These are phyloP conservation scores for Penicillium canescens DNA, from an alignment of 495 filamentous ascomycete genomes.

Conservation along the genomic window DNA sequence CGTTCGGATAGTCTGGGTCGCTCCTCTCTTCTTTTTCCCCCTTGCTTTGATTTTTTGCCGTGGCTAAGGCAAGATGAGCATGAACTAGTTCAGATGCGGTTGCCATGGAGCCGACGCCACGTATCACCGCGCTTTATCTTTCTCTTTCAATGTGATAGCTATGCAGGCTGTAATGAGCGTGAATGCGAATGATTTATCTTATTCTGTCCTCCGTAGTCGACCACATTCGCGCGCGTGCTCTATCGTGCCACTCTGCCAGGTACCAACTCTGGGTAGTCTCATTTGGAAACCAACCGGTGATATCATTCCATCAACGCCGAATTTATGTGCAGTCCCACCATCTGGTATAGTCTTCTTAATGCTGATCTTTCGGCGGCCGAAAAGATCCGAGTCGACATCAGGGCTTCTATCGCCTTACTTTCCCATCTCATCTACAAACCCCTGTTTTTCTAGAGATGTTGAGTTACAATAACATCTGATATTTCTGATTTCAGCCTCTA, in stretches of 20 bases:
- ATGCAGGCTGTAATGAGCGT: slow-evolving; percentile 15
- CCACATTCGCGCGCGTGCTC: not conserved
- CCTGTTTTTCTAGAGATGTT: too few relatives aligned
- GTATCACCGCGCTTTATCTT: not conserved
- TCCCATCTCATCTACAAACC: too few relatives aligned
- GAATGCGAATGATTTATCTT: slow-evolving; percentile 16
- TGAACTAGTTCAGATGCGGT: not conserved
- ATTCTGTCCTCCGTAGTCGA: not conserved
- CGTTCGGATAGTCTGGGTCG: not conserved
- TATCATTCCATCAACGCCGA: slow-evolving; percentile 12
- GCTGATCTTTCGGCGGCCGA: too few relatives aligned
- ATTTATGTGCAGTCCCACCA: not conserved
- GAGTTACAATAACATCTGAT: not conserved
- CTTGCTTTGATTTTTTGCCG: not conserved
- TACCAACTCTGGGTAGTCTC: slow-evolving; percentile 11
- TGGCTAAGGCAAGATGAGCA: not conserved
- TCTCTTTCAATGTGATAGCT: slow-evolving; percentile 6
- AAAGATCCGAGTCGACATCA: too few relatives aligned
- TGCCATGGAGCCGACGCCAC: not conserved
- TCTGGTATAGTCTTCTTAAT: not conserved
- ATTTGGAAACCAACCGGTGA: slow-evolving; percentile 21
- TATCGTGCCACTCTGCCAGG: slow-evolving; percentile 17
- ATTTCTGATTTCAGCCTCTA: not conserved
- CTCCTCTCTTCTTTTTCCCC: not conserved
- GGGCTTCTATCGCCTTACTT: too few relatives aligned